phyloP scores from a whole-genome alignment of 169 alveolate species.

The Besnoitia besnoiti region DNA sequence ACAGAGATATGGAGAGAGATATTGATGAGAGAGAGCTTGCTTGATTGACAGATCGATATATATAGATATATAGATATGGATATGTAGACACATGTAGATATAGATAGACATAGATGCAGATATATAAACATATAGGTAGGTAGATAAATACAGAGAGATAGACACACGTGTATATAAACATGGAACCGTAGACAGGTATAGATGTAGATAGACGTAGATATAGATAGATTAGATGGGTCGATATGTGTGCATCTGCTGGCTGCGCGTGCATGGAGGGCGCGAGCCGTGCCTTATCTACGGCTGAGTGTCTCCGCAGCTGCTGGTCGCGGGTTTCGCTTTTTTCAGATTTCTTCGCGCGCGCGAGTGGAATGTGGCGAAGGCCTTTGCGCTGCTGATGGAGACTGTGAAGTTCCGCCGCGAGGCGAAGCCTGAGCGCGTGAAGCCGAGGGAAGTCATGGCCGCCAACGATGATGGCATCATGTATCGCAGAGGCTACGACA shows the following conservation, averaged over 20 bases:
- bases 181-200: background rate
- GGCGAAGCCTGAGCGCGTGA: slow-evolving; percentile 57
- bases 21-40: no score
- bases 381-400: slow-evolving; percentile 48
- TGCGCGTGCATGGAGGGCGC: background rate
- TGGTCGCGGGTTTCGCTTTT: background rate
- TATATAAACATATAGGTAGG: background rate
- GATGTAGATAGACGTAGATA: background rate
- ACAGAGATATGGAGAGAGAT: no score
- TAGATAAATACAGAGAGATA: background rate
- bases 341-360: slow-evolving; percentile 53
- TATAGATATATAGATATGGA: background rate
- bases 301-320: background rate
- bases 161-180: background rate
- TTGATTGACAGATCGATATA: no score
- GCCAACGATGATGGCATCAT: slow-evolving; percentile 24
- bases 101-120: background rate
- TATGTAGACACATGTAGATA: background rate
- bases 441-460: slow-evolving; percentile 48
- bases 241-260: background rate
- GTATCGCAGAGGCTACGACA: slow-evolving; percentile 62
- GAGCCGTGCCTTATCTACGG: background rate
- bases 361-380: slow-evolving; percentile 56
- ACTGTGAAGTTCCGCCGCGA: slow-evolving; percentile 49
- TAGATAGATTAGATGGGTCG: background rate